phyloP scores from a whole-genome alignment of 306 rosid species.

The Senna tora region DNA sequence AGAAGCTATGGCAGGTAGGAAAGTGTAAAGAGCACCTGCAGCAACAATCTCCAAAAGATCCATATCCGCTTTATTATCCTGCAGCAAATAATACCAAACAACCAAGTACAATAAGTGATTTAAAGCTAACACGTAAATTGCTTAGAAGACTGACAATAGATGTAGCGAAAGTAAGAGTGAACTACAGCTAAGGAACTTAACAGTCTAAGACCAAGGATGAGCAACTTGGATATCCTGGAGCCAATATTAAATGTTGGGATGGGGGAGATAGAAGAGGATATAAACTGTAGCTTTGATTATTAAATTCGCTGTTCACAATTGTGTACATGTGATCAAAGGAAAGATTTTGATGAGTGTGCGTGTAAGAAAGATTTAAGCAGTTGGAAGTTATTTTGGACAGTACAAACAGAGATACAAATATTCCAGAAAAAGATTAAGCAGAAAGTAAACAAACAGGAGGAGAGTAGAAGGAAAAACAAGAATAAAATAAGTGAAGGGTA shows the following conservation, averaged over 20 bases:
- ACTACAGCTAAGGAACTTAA: neutral
- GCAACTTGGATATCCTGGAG: neutral
- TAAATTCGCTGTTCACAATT: neutral
- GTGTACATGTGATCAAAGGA: neutral
- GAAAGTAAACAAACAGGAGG: neutral
- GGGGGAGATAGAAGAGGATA: neutral
- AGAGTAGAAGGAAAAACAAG: neutral
- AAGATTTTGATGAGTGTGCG: neutral
- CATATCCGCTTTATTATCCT: conserved; percentile 61
- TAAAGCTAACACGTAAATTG: neutral
- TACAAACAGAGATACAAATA: neutral
- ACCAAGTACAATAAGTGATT: neutral
- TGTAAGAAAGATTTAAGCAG: neutral
- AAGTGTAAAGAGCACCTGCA: conserved; percentile 49
- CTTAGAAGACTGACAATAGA: neutral
- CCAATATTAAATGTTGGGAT: neutral
- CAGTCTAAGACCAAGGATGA: neutral
- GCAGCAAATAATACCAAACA: conserved; percentile 38
- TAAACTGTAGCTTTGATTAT: neutral
- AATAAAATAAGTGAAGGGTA: neutral
- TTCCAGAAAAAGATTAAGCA: neutral
- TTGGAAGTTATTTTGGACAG: neutral
- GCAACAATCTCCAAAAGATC: conserved; percentile 78
- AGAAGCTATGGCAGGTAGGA: neutral
- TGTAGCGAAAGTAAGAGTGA: neutral